phyloP scores from a whole-genome alignment of 2,329 filamentous ascomycete genomes.

The Penicillium vulpinum region DNA sequence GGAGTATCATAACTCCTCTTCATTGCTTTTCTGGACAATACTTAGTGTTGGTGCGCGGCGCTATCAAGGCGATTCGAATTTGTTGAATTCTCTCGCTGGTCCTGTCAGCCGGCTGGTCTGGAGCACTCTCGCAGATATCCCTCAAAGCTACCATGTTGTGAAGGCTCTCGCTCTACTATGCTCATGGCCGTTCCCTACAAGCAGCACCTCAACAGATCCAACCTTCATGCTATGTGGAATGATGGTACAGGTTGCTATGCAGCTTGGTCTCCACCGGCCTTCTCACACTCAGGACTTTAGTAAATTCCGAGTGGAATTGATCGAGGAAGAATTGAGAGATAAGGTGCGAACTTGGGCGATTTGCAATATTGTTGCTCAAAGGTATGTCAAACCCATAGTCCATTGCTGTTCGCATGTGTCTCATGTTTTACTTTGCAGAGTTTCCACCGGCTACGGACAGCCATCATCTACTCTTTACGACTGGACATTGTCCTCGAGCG shows the following conservation, averaged over 20 bases:
- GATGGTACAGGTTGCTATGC: constrained; percentile 69
- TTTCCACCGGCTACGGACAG: constrained; percentile 68
- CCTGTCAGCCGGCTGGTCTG: constrained; percentile 61
- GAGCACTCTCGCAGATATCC: constrained; percentile 61
- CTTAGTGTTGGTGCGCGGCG: constrained; percentile 63
- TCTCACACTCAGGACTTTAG: constrained; percentile 61
- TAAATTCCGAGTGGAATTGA: constrained; percentile 54
- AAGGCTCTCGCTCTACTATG: constrained; percentile 65
- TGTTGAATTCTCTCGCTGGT: constrained; percentile 54
- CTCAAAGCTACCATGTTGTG: constrained; percentile 64
- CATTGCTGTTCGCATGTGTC: not conserved
- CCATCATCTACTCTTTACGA: constrained; percentile 63
- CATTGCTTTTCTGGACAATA: constrained; percentile 69
- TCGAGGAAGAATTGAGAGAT: constrained; percentile 64
- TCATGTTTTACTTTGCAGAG: constrained; percentile 40
- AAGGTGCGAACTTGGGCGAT: constrained; percentile 67
- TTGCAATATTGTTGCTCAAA: constrained; percentile 67
- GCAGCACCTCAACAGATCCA: constrained; percentile 63
- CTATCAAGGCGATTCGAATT: constrained; percentile 54
- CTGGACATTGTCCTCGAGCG: constrained; percentile 54
- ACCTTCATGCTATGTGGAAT: constrained; percentile 66
- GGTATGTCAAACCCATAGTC: constrained; percentile 43
- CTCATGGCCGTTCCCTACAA: constrained; percentile 65
- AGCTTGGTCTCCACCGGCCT: constrained; percentile 64
- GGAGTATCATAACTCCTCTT: constrained; percentile 58